phyloP scores from a whole-genome alignment of 2,329 filamentous ascomycete genomes.

The Exophiala alcalophila region DNA sequence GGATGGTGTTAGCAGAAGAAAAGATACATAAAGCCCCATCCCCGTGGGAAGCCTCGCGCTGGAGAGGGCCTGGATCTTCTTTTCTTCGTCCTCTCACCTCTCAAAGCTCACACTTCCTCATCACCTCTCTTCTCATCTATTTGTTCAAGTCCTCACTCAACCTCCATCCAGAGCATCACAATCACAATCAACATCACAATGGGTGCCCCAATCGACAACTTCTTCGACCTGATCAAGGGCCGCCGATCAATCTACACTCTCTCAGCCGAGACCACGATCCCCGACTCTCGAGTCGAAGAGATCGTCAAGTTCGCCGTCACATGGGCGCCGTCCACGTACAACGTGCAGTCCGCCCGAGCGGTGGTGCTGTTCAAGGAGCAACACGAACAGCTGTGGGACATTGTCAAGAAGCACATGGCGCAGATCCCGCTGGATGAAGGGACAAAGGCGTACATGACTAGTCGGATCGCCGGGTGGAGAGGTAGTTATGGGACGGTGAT shows the following conservation, averaged over 20 bases:
- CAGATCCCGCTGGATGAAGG: conserved; percentile 12
- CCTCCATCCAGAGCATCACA: neutral
- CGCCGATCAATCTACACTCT: conserved; percentile 27
- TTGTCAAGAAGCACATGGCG: conserved; percentile 43
- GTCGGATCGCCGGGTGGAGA: conserved; percentile 26
- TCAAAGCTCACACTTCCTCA: neutral
- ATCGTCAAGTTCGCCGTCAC: conserved; percentile 28
- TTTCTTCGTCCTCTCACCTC: too few relatives aligned
- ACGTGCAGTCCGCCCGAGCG: conserved; percentile 77
- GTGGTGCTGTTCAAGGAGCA: conserved; percentile 76
- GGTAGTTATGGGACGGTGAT: conserved; percentile 74
- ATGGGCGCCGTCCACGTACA: conserved; percentile 69
- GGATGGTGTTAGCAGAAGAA: too few relatives aligned
- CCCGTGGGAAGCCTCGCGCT: too few relatives aligned
- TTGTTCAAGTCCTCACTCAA: too few relatives aligned
- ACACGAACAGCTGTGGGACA: conserved; percentile 84
- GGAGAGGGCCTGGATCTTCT: too few relatives aligned
- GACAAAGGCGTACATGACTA: conserved; percentile 12
- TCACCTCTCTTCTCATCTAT: conserved; percentile 1
- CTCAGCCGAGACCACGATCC: conserved; percentile 18
- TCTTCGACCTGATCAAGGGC: conserved; percentile 19
- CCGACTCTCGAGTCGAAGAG: conserved; percentile 25
- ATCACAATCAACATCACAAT: neutral
- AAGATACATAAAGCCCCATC: too few relatives aligned
- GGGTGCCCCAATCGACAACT: conserved; percentile 9